A percentile compares a stretch with the other conserved stretches of the same genome.
phyloP scores from a whole-genome alignment of 768 basidiomycete species.

The Xerocomus brunneocitrinus region DNA sequence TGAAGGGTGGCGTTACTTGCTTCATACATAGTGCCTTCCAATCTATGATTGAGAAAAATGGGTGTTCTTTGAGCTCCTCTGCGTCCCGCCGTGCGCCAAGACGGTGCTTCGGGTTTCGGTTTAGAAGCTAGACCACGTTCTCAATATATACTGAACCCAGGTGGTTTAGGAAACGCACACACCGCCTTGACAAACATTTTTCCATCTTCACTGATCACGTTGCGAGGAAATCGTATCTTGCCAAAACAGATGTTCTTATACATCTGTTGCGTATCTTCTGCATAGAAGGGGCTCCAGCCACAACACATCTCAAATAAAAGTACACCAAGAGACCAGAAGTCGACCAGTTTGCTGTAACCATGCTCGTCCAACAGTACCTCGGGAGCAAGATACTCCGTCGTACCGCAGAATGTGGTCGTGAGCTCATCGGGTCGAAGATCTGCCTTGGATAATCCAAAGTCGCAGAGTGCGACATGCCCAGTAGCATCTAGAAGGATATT shows the following conservation, averaged over 20 bases:
- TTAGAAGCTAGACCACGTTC: slow-evolving; percentile 65
- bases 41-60: slow-evolving; percentile 90
- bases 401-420: slow-evolving; percentile 99
- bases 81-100: slow-evolving; percentile 89
- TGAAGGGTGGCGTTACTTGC: slow-evolving; percentile 95
- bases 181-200: slow-evolving; percentile 99
- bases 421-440: slow-evolving; percentile 90
- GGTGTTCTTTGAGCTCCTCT: slow-evolving; percentile 90
- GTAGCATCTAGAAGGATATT: slow-evolving; percentile 98
- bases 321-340: slow-evolving; percentile 97
- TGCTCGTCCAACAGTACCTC: slow-evolving; percentile 98
- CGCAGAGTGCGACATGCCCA: slow-evolving; percentile 96
- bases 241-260: slow-evolving; percentile 99
- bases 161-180: slow-evolving; percentile 34
- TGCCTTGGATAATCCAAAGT: slow-evolving; percentile 97
- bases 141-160: slow-evolving; percentile 14
- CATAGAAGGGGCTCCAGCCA: slow-evolving; percentile 99
- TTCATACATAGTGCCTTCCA: slow-evolving; percentile 85
- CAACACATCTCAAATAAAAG: slow-evolving; percentile 99
- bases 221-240: slow-evolving; percentile 96
- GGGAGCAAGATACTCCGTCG: slow-evolving; percentile 97
- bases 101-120: slow-evolving; percentile 97
- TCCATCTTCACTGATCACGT: slow-evolving; percentile 94
- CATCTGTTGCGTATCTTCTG: slow-evolving; percentile 99
- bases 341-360: slow-evolving; percentile 96